Conservation (phyloP, 345 rosid species). For the Salix brachista region DNA sequence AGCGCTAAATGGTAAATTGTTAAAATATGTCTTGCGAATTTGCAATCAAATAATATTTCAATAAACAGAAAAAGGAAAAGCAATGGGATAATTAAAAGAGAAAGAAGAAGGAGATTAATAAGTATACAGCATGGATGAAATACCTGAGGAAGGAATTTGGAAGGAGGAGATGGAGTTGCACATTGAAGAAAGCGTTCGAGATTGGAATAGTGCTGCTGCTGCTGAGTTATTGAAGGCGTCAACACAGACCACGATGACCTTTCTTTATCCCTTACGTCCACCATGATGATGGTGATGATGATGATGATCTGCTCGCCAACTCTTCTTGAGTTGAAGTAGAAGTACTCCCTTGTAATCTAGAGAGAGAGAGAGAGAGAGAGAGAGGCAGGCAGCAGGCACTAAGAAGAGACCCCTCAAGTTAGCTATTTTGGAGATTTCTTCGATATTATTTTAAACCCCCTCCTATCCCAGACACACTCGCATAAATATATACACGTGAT, state of each 20-base stretch:
- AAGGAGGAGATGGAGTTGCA: conserved; percentile 47
- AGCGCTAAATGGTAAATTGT: too few species aligned
- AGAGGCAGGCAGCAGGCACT: neutral
- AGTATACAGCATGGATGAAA: too few species aligned
- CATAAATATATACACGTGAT: too few species aligned
- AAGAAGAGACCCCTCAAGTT: too few species aligned
- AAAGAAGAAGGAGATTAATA: neutral
- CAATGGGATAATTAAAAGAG: too few species aligned
- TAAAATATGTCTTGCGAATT: too few species aligned
- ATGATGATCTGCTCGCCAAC: too few species aligned
- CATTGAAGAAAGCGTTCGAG: conserved; percentile 45
- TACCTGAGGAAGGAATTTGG: conserved; percentile 46
- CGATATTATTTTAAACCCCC: neutral
- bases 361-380: neutral
- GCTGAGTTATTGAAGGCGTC: neutral
- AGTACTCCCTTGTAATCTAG: neutral
- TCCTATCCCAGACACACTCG: too few species aligned
- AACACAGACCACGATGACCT: neutral
- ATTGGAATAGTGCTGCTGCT: conserved; percentile 19
- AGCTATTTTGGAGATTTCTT: too few species aligned
- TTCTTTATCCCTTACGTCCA: neutral
- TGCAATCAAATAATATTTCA: neutral
- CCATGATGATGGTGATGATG: neutral
- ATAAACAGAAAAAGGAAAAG: too few species aligned
- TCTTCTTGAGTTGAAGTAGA: too few species aligned